Evolutionary conservation across 306 rosid genomes (phyloP).

Genomic region (Pterocarpus santalinus): DNA sequence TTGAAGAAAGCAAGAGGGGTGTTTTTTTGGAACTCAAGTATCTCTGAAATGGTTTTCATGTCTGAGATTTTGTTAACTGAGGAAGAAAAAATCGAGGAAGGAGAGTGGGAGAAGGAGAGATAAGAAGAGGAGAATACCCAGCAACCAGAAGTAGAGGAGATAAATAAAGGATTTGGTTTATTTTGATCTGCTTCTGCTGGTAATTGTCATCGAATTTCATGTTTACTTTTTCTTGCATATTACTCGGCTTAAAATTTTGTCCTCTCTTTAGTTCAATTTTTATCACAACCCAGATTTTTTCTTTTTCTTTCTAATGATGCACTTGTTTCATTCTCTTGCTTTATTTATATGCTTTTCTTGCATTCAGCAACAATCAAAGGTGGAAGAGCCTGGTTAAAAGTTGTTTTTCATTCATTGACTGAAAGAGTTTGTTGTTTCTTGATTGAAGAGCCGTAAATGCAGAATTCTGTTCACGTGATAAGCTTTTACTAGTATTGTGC

Average conservation of each 20-base stretch:
- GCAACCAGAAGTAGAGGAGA: slow-evolving; percentile 59
- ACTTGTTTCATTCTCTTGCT: background rate
- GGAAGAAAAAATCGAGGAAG: slow-evolving; percentile 77
- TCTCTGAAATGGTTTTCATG: slow-evolving; percentile 83
- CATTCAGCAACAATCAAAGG: slow-evolving; percentile 25
- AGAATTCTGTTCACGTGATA: background rate
- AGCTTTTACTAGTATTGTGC: background rate
- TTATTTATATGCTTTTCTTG: slow-evolving; percentile 26
- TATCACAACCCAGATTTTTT: background rate
- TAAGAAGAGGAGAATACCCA: slow-evolving; percentile 52
- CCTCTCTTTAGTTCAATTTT: background rate
- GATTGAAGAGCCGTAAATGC: background rate
- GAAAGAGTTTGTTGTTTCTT: background rate
- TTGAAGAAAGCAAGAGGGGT: slow-evolving; percentile 39
- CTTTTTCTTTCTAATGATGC: background rate
- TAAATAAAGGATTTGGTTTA: slow-evolving; percentile 41
- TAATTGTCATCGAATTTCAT: slow-evolving; percentile 43
- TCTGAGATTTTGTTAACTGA: slow-evolving; percentile 59
- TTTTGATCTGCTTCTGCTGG: slow-evolving; percentile 78
- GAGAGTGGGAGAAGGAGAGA: slow-evolving; percentile 93
- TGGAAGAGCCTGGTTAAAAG: slow-evolving; percentile 8
- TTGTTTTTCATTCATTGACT: slow-evolving; percentile 8
- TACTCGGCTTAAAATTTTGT: background rate
- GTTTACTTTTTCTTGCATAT: background rate
- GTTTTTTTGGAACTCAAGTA: slow-evolving; percentile 34